phyloP scores from a whole-genome alignment of 2,329 filamentous ascomycete species.

The Diplodia sapinea region DNA sequence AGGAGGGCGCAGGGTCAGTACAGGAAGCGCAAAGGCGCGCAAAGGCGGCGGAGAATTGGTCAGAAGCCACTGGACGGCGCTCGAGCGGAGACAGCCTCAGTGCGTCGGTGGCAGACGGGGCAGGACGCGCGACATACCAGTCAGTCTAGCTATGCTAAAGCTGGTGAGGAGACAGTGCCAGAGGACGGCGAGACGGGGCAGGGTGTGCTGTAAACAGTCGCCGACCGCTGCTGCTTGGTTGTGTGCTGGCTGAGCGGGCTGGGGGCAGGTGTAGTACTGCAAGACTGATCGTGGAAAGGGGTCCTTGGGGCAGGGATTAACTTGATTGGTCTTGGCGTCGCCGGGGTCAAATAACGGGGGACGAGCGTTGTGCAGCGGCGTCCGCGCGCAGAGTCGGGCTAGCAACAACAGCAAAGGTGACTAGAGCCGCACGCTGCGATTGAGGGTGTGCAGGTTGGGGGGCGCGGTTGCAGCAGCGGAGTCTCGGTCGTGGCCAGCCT shows the following conservation, averaged over 20 bases:
- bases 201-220: slow-evolving; percentile 23
- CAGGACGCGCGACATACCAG: slow-evolving; percentile 43
- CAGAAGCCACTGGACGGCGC: slow-evolving; percentile 40
- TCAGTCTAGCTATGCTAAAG: slow-evolving; percentile 45
- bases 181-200: slow-evolving; percentile 39
- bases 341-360: slow-evolving; percentile 29
- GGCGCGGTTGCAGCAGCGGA: slow-evolving; percentile 7
- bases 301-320: slow-evolving; percentile 32
- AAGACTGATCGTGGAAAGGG: slow-evolving; percentile 32
- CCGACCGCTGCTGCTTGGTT: slow-evolving; percentile 30
- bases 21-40: slow-evolving; percentile 36
- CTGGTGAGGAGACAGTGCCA: slow-evolving; percentile 34
- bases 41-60: slow-evolving; percentile 30
- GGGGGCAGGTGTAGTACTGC: slow-evolving; percentile 30
- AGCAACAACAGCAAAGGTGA: slow-evolving; percentile 12
- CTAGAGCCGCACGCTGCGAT: slow-evolving; percentile 20
- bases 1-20: slow-evolving; percentile 31
- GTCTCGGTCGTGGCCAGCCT: slow-evolving; percentile 18
- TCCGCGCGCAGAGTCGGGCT: slow-evolving; percentile 15
- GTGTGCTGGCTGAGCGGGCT: slow-evolving; percentile 26
- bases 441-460: slow-evolving; percentile 6
- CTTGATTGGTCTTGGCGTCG: slow-evolving; percentile 32
- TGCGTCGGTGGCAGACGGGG: slow-evolving; percentile 29
- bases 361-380: slow-evolving; percentile 29
- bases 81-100: slow-evolving; percentile 36